These are phyloP conservation scores for Silene conica DNA, from an alignment of 148 eudicot genomes.

Conservation along the genomic window DNA sequence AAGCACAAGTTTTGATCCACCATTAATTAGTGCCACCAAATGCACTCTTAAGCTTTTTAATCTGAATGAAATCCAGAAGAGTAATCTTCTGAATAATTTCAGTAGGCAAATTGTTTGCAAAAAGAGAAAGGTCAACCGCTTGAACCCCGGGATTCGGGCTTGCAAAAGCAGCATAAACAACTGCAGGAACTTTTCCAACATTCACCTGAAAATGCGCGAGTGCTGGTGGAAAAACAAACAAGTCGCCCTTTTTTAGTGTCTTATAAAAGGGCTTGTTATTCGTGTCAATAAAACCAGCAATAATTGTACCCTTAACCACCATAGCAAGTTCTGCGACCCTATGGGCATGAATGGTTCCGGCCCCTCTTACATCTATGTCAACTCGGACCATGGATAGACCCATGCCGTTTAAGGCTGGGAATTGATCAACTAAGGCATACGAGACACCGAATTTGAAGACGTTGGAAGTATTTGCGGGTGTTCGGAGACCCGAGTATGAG, in stretches of 20 bases:
- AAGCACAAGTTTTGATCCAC: too few species aligned
- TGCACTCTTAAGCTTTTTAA: constrained; percentile 55
- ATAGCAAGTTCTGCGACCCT: not conserved
- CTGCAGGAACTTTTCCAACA: not conserved
- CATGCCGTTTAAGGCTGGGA: not conserved
- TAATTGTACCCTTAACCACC: not conserved
- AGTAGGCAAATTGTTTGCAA: constrained; percentile 43
- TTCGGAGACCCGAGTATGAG: not conserved
- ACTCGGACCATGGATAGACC: constrained; percentile 4
- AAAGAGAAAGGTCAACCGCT: constrained; percentile 23
- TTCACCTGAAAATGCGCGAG: not conserved
- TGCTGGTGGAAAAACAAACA: not conserved
- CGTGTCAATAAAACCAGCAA: constrained; percentile 9
- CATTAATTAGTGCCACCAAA: constrained; percentile 47
- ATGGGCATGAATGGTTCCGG: not conserved
- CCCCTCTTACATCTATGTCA: constrained; percentile 4
- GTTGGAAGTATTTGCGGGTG: not conserved
- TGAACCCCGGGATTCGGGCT: not conserved
- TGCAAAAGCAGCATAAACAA: not conserved
- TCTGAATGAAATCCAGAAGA: constrained; percentile 44
- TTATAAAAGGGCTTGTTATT: constrained; percentile 7
- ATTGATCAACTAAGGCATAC: not conserved
- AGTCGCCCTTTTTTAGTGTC: not conserved
- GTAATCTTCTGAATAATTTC: constrained; percentile 40
- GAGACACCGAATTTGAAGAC: not conserved